Base-by-base conservation (phyloP, 169 alveolate genomes). In the Plasmodium blacklocki region DNA sequence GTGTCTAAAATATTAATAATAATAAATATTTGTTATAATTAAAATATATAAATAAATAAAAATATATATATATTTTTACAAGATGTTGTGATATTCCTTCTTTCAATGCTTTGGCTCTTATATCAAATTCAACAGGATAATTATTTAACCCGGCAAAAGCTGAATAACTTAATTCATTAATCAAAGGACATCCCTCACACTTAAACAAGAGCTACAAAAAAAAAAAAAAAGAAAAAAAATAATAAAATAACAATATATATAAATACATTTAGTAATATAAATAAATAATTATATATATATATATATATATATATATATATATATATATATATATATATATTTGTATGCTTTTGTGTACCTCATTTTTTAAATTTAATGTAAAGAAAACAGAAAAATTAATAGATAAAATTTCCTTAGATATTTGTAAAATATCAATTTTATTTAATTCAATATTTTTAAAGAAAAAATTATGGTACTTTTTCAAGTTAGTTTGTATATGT, bases 61-160 rank as follows among this genome's bases (percentile, higher is more conserved):
- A 9, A 54, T 9, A 54, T 54, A 60, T 60, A 12, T 21, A 19
- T 54, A 60, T 15, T 63, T 80, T 67, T 67, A 80, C 90, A 49
- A 80, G 43, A 63, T 80, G 90, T 39, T 80, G 90, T 32, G 90
- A 80, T 58, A 80, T 80, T 14, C 85, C 90, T 0, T 80, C 90
- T 80, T 68, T 80, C 23, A 80, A 59, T 29, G 90, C 90, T 32
- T 70, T 67, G 15, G 90, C 90, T 52, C 90, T 68, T 59, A 80
- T 58, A 56, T 80, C 90, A 68, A 80, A 80, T 45, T 32, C 85
- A 80, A 80, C 64, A 1, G 73, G 32, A 32, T 47, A 68, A 8
- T 67, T 68, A 49, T 50, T 80, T 18, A 80, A 62, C 1, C 90
- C 70, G 18, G 43, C 15, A 49, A 29, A 80, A 26, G 83, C 72